phyloP scores from a whole-genome alignment of 805 yeast genomes.

The Yamadazyma akitaensis region DNA sequence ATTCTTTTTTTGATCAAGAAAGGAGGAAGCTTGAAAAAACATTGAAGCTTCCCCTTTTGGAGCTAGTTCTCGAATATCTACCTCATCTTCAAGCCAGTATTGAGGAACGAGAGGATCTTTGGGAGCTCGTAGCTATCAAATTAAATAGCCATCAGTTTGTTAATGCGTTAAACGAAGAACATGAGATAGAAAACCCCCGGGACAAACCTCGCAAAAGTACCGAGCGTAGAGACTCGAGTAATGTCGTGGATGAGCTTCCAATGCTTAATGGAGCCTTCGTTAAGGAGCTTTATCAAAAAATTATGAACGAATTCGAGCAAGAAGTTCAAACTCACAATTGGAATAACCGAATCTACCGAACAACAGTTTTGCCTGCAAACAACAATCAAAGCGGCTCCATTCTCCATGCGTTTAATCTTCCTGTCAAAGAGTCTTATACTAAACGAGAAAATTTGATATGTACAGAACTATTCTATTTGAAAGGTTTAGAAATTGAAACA shows the following conservation, averaged over 20 bases:
- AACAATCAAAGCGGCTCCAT: conserved; percentile 3
- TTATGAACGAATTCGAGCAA: conserved; percentile 15
- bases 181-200: neutral
- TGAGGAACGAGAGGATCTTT: conserved; percentile 23
- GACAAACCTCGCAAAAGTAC: neutral
- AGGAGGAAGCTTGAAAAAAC: conserved; percentile 19
- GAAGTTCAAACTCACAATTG: conserved; percentile 7
- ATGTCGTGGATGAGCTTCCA: conserved; percentile 20
- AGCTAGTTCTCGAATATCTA: conserved; percentile 24
- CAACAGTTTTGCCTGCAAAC: conserved; percentile 1
- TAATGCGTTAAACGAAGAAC: conserved; percentile 10
- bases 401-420: conserved; percentile 13
- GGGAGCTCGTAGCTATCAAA: conserved; percentile 36
- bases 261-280: conserved; percentile 25
- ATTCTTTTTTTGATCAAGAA: conserved; percentile 28
- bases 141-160: conserved; percentile 21
- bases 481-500: conserved; percentile 21
- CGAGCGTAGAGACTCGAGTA: neutral
- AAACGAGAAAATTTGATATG: conserved; percentile 18
- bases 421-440: conserved; percentile 14
- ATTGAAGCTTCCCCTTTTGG: conserved; percentile 27
- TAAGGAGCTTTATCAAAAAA: conserved; percentile 18
- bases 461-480: conserved; percentile 20
- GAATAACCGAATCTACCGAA: conserved; percentile 8
- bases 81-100: conserved; percentile 31